Evolutionary conservation across 805 yeast genomes (phyloP), one percentile per base, ranked within the genome.

Genomic region (Sugiyamaella mastotermitis): DNA sequence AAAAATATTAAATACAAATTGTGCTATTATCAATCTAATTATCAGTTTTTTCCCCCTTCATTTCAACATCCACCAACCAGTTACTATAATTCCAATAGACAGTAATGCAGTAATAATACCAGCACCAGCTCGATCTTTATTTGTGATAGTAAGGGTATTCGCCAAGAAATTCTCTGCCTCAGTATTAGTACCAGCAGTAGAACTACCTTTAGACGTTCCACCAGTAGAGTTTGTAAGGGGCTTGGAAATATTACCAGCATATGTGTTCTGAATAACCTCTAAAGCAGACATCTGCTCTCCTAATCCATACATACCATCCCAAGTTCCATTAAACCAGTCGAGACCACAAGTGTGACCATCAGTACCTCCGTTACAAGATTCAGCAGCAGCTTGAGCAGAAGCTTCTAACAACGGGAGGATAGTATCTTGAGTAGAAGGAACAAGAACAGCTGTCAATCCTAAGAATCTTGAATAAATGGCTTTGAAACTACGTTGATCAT

Each of bases 221-320:
- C 95, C 95, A 31, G 66, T 65, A 1, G 55, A 39, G 13, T 74
- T 68, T 1, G 87, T 76, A 45, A 69, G 74, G 1, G 95, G 95
- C 2, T 72, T 69, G 51, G 51, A 41, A 28, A 31, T 40, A 16
- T 51, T 45, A 17, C 60, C 48, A 20, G 65, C 58, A 29, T 70
- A 56, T 13, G 66, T 58, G 51, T 66, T 65, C 39, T 72, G 74
- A 24, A 82, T 67, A 2, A 71, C 68, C 48, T 84, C 94, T 36
- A 83, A 61, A 0, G 94, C 94, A 24, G 75, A 64, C 70, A 83
- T 79, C 59, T 85, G 94, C 60, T 86, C 94, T 35, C 95, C 95
- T 27, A 85, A 69, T 1, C 95, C 95, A 50, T 73, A 83, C 40
- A 51, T 55, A 1, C 71, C 75, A 57, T 84, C 94, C 76, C 81